A percentile compares a stretch with the other conserved stretches of the same genome.
phyloP scores from a whole-genome alignment of 1,284 basidiomycete species.

The Agroathelia rolfsii region DNA sequence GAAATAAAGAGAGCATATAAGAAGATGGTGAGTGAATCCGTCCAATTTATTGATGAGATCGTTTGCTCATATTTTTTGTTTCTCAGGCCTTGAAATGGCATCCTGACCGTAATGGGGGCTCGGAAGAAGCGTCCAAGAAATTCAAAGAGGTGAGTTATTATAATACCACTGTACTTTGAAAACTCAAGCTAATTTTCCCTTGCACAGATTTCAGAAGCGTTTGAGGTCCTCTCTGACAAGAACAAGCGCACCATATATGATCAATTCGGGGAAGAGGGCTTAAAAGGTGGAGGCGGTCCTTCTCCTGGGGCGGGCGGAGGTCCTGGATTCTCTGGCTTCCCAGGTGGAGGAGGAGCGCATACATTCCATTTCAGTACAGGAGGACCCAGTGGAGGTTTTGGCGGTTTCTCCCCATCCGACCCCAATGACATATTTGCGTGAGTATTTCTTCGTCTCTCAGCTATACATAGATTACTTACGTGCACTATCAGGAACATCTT shows the following conservation, averaged over 20 bases:
- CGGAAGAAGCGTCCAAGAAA: constrained; percentile 57
- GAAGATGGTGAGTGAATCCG: constrained; percentile 47
- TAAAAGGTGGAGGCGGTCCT: constrained; percentile 13
- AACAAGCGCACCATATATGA: constrained; percentile 13
- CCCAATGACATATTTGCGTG: constrained; percentile 90
- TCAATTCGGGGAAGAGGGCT: constrained; percentile 13
- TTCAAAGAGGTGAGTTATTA: constrained; percentile 55
- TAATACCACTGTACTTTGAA: not conserved
- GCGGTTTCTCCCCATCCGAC: constrained; percentile 68
- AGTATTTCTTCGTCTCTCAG: no score
- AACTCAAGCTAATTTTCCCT: no score
- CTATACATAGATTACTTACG: constrained; percentile 16
- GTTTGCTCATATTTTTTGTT: constrained; percentile 10
- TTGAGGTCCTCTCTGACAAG: constrained; percentile 17
- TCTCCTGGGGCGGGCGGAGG: constrained; percentile 39
- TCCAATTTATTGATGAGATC: constrained; percentile 9
- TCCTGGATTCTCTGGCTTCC: constrained; percentile 37
- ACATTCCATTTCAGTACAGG: constrained; percentile 55
- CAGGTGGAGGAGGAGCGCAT: constrained; percentile 34
- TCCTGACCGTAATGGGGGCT: constrained; percentile 69
- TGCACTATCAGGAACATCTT: constrained; percentile 7
- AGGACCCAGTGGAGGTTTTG: constrained; percentile 35
- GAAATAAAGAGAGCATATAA: constrained; percentile 84
- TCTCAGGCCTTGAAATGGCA: constrained; percentile 81
- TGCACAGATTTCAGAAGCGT: constrained; percentile 79